These are phyloP conservation scores for Monosporascus sp. DNA, from an alignment of 2,329 filamentous ascomycete genomes.

Conservation along the genomic window DNA sequence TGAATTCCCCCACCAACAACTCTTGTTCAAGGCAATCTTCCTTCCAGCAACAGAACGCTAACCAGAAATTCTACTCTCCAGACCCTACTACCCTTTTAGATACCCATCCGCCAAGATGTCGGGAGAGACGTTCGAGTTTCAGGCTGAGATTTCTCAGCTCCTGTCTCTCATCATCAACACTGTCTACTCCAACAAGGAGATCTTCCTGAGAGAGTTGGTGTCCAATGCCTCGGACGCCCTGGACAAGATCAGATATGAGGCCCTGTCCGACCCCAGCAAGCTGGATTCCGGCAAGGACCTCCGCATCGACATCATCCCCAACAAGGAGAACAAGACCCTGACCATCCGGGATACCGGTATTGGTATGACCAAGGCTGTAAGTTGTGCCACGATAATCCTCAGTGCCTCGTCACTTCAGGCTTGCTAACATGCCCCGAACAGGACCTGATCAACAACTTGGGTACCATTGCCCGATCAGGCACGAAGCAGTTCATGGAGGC, in stretches of 20 bases:
- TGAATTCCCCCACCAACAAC: no score
- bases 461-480: conserved; percentile 97
- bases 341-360: conserved; percentile 98
- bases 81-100: neutral
- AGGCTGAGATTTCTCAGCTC: conserved; percentile 99
- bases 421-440: conserved; percentile 38
- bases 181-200: conserved; percentile 99
- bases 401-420: conserved; percentile 1
- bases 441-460: conserved; percentile 99
- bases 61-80: neutral
- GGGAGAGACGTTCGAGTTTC: conserved; percentile 96
- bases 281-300: conserved; percentile 97
- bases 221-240: conserved; percentile 98
- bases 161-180: conserved; percentile 99
- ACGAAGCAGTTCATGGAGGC: conserved; percentile 99
- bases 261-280: conserved; percentile 93
- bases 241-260: conserved; percentile 99
- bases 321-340: conserved; percentile 96
- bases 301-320: conserved; percentile 96
- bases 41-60: neutral
- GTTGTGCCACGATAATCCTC: conserved; percentile 32
- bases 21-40: no score
- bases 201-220: conserved; percentile 97
- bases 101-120: conserved; percentile 58
- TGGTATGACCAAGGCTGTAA: conserved; percentile 99